Base-by-base conservation (phyloP, 2,329 filamentous ascomycete genomes). In the Verticillium albo-atrum region DNA sequence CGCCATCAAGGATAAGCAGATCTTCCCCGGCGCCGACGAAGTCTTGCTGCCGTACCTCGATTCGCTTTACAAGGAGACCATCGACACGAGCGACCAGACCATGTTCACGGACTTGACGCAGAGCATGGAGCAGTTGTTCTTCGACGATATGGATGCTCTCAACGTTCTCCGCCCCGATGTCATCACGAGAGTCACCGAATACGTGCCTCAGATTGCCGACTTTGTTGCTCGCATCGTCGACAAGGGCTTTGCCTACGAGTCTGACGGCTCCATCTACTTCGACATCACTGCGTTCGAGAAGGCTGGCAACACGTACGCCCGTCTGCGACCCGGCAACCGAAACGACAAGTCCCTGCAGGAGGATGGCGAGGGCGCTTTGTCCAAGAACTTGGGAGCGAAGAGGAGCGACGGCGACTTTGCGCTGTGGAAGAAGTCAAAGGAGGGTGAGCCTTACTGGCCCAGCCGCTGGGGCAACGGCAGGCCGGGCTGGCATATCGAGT, bases 401-500 rank as follows among this genome's bases (percentile, higher is more conserved):
- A 86, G 88, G 58, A 88, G 86, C 26, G 80, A 88, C 2, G 88
- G 89, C 6, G 93, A 98, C 69, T 98, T 98, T 75, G 93, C 92
- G 1, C 79, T 98, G 2, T 97, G 92, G 93, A 98, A 98, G 73
- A 87, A 89, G 58, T 93, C 89, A 1, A 97, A 96, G 76, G 86
- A 91, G 15, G 94, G 94, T 51, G 94, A 98, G 79, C 94, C 94
- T 0, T 90, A 86, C 65, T 98, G 94, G 94, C 81, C 87, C 5
- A 95, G 90, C 66, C 87, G 87, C 3, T 98, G 94, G 93, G 92
- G 94, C 4, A 82, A 87, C 59, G 93, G 93, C 4, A 82, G 94
- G 52, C 94, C 94, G 1, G 94, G 94, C 20, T 98, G 94, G 94
- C 94, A 97, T 70, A 97, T 97, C 68, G 93, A 97, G 77, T 97